Percentiles rank a stretch among this genome's conserved stretches.
phyloP scores from a whole-genome alignment of 768 basidiomycete genomes.

The Megacollybia marginata region DNA sequence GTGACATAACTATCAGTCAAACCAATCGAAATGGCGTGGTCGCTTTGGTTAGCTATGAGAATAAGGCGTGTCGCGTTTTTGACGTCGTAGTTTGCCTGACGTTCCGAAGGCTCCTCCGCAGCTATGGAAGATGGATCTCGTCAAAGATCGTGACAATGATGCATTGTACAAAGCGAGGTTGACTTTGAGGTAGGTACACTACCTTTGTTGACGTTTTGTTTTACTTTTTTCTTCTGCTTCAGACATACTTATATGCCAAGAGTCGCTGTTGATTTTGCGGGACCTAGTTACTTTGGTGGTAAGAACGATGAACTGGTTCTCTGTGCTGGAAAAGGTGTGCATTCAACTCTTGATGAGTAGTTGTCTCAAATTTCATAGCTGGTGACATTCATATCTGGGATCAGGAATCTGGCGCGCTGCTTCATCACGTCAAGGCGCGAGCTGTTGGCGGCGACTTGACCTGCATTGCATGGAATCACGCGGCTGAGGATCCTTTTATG shows the following conservation, averaged over 20 bases:
- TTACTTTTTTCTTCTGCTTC: neutral
- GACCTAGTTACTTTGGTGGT: slow-evolving; percentile 78
- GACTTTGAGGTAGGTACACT: slow-evolving; percentile 2
- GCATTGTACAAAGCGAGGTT: neutral
- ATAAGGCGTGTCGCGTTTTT: slow-evolving; percentile 38
- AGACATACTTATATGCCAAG: slow-evolving; percentile 73
- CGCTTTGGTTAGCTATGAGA: slow-evolving; percentile 68
- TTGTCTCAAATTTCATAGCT: slow-evolving; percentile 29
- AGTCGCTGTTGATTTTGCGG: slow-evolving; percentile 62
- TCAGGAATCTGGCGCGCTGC: slow-evolving; percentile 63
- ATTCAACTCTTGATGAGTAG: neutral
- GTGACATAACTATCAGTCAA: slow-evolving; percentile 58
- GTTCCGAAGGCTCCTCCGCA: slow-evolving; percentile 40
- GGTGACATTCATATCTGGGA: slow-evolving; percentile 88
- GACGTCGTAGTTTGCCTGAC: neutral
- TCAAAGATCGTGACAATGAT: slow-evolving; percentile 25
- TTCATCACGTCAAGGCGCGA: slow-evolving; percentile 65
- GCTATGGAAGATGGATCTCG: slow-evolving; percentile 43
- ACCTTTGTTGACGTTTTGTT: neutral
- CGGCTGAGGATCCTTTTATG: slow-evolving; percentile 58
- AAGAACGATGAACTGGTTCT: slow-evolving; percentile 72
- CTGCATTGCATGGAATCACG: slow-evolving; percentile 75
- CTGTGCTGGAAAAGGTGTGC: slow-evolving; percentile 66
- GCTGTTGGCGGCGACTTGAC: slow-evolving; percentile 64
- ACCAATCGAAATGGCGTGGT: slow-evolving; percentile 36